These are phyloP conservation scores for Hypholoma sublateritium DNA, from an alignment of 768 basidiomycete genomes.

Conservation along the genomic window DNA sequence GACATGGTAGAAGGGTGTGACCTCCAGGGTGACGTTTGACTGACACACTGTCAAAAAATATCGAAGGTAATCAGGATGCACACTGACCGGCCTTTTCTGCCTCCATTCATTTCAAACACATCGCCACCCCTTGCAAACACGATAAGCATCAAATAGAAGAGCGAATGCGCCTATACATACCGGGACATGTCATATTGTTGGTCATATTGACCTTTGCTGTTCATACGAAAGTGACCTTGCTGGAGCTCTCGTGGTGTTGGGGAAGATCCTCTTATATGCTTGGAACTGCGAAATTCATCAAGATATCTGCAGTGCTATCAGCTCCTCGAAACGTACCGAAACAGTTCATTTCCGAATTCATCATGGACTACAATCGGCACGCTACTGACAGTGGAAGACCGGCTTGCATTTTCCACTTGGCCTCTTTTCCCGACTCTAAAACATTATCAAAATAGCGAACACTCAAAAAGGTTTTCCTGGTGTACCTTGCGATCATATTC, in stretches of 20 bases:
- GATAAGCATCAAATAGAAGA: background rate
- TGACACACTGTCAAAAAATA: slow-evolving; percentile 4
- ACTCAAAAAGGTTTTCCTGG: background rate
- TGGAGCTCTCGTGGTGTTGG: slow-evolving; percentile 7
- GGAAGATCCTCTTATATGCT: slow-evolving; percentile 3
- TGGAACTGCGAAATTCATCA: slow-evolving; percentile 1
- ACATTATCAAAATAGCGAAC: background rate
- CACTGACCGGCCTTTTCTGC: slow-evolving; percentile 13
- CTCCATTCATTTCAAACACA: background rate
- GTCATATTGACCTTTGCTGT: background rate
- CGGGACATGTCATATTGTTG: background rate
- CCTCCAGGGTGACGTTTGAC: slow-evolving; percentile 18
- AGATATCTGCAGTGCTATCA: background rate
- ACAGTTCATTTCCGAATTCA: slow-evolving; percentile 55
- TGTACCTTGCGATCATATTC: slow-evolving; percentile 61
- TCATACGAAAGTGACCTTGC: slow-evolving; percentile 4
- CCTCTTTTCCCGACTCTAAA: slow-evolving; percentile 21
- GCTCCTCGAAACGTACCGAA: slow-evolving; percentile 36
- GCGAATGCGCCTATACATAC: background rate
- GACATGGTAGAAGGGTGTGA: slow-evolving; percentile 24
- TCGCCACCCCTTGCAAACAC: background rate
- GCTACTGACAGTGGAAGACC: slow-evolving; percentile 13
- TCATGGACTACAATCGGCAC: slow-evolving; percentile 60
- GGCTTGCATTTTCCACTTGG: slow-evolving; percentile 5
- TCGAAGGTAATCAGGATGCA: no score